A percentile compares a stretch with the other conserved stretches of the same genome.
These are phyloP conservation scores for Rhododendron simsii DNA, from an alignment of 148 eudicot genomes.

Conservation along the genomic window DNA sequence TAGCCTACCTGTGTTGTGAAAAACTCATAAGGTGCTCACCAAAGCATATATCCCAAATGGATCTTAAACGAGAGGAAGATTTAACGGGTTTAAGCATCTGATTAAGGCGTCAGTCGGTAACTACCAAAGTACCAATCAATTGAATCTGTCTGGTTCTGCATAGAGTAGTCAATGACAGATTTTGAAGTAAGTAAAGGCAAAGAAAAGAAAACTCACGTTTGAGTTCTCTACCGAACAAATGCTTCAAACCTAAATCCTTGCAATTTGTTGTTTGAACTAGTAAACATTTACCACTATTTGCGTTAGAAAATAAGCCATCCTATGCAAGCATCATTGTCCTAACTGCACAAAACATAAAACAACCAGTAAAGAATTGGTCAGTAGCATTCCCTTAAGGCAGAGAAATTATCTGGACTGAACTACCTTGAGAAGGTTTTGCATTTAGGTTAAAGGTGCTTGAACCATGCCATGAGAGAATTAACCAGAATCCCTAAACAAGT, in stretches of 20 bases:
- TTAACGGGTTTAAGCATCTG: not conserved
- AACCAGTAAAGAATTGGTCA: not conserved
- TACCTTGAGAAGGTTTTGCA: not conserved
- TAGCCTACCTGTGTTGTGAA: not conserved
- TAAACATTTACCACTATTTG: not conserved
- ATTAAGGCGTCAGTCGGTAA: not conserved
- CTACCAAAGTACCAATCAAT: not conserved
- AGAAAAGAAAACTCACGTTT: not conserved
- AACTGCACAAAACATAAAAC: slow-evolving; percentile 4
- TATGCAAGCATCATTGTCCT: not conserved
- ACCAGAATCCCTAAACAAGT: not conserved
- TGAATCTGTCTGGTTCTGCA: not conserved
- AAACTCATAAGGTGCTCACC: not conserved
- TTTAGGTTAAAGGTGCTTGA: not conserved
- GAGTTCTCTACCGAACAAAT: not conserved
- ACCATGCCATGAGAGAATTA: not conserved
- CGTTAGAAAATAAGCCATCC: not conserved
- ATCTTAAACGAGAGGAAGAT: not conserved
- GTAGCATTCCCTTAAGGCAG: not conserved
- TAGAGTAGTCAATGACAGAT: not conserved
- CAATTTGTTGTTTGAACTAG: not conserved
- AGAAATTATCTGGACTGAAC: not conserved
- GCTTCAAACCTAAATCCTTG: slow-evolving; percentile 8
- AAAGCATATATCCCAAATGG: not conserved
- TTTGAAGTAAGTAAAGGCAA: not conserved